Percentiles rank a stretch among this genome's conserved stretches.
Evolutionary conservation across 2,329 filamentous ascomycete genomes (phyloP).

Genomic region (Botrytis squamosa): DNA sequence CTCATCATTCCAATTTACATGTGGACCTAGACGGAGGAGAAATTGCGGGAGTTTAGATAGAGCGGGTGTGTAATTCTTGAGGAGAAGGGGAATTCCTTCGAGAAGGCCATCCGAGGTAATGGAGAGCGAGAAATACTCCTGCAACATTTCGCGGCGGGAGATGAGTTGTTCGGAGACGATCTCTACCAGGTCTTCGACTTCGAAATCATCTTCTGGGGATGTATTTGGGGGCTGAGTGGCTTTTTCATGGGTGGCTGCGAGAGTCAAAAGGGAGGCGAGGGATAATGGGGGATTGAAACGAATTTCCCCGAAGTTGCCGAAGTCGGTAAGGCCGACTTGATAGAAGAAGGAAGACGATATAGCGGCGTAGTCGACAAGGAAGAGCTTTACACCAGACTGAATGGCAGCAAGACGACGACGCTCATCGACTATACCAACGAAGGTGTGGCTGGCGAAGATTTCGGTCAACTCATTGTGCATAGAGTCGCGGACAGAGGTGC

Average conservation of each 20-base stretch:
- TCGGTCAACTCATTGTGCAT: conserved; percentile 87
- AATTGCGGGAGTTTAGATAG: conserved; percentile 87
- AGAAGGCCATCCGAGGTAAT: conserved; percentile 77
- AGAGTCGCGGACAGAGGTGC: conserved; percentile 73
- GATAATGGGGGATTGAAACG: conserved; percentile 74
- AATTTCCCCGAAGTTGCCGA: conserved; percentile 88
- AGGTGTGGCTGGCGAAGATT: conserved; percentile 82
- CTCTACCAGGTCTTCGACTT: conserved; percentile 64
- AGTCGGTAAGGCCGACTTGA: conserved; percentile 90
- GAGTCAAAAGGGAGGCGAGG: conserved; percentile 66
- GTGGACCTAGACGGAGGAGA: conserved; percentile 80
- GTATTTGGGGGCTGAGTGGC: conserved; percentile 40
- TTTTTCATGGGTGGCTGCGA: conserved; percentile 72
- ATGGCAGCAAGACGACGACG: conserved; percentile 84
- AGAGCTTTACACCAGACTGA: conserved; percentile 88
- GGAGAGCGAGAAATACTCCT: conserved; percentile 88
- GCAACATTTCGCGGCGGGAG: conserved; percentile 77
- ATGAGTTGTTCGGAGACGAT: conserved; percentile 68
- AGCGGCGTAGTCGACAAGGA: conserved; percentile 89
- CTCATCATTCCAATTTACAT: conserved; percentile 84
- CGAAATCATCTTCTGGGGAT: conserved; percentile 52
- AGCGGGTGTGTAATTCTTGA: conserved; percentile 85
- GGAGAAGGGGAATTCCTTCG: conserved; percentile 73
- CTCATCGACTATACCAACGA: conserved; percentile 90
- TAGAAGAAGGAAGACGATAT: conserved; percentile 90